phyloP scores from a whole-genome alignment of 2,329 filamentous ascomycete genomes.

The Fusarium sp. region DNA sequence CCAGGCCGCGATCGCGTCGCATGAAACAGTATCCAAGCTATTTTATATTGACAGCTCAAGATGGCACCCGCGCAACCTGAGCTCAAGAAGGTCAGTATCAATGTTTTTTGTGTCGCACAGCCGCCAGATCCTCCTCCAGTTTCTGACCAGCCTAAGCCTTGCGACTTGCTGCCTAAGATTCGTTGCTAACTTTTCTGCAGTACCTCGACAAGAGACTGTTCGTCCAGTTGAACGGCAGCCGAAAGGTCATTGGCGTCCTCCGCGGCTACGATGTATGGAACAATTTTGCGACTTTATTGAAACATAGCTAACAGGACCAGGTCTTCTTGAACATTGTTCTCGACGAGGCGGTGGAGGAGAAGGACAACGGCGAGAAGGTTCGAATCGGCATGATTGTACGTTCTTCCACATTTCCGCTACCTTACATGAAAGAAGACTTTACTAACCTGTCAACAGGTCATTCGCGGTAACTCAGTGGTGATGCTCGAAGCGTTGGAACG shows the following conservation, averaged over 20 bases:
- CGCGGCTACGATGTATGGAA: slow-evolving; percentile 89
- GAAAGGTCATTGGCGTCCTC: slow-evolving; percentile 94
- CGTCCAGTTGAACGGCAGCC: slow-evolving; percentile 96
- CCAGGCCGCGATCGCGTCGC: slow-evolving; percentile 47
- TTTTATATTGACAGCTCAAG: slow-evolving; percentile 57
- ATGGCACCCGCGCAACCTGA: slow-evolving; percentile 99
- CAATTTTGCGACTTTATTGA: too few relatives aligned
- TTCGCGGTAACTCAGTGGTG: slow-evolving; percentile 97
- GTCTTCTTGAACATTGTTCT: slow-evolving; percentile 98
- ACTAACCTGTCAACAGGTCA: slow-evolving; percentile 71
- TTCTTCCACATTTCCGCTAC: slow-evolving; percentile 33
- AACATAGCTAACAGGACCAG: slow-evolving; percentile 59
- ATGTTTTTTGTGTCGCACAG: neutral
- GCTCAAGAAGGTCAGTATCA: slow-evolving; percentile 86
- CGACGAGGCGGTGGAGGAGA: slow-evolving; percentile 96
- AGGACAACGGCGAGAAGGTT: slow-evolving; percentile 89
- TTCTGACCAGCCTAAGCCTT: neutral
- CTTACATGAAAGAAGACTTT: neutral
- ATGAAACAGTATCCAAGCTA: slow-evolving; percentile 44
- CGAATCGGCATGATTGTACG: slow-evolving; percentile 91
- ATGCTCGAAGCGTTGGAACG: slow-evolving; percentile 90
- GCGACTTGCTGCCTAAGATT: neutral
- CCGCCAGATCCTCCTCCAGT: accelerated
- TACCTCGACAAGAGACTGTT: slow-evolving; percentile 99
- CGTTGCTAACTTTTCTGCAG: slow-evolving; percentile 61